Evolutionary conservation across 768 basidiomycete genomes (phyloP).

Genomic region (Termitomyces sp.): DNA sequence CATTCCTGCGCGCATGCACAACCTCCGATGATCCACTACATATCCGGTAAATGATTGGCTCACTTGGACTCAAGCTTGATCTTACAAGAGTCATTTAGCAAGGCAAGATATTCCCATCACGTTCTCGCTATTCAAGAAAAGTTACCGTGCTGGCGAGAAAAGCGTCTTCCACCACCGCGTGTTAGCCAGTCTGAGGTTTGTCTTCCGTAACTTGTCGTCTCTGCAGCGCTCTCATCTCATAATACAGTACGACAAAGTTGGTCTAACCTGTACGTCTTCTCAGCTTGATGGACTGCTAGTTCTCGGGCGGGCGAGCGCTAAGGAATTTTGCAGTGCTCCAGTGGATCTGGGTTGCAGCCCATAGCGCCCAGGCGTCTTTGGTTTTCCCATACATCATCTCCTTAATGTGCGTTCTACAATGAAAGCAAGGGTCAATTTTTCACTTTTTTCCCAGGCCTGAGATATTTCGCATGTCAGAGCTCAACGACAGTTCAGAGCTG

Average conservation of each 20-base stretch:
- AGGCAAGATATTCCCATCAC: slow-evolving; percentile 51
- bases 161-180: slow-evolving; percentile 81
- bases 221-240: slow-evolving; percentile 7
- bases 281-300: background rate
- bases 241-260: slow-evolving; percentile 79
- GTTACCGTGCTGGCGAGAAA: slow-evolving; percentile 66
- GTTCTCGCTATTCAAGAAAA: slow-evolving; percentile 54
- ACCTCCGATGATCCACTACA: slow-evolving; percentile 53
- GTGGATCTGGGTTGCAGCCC: slow-evolving; percentile 77
- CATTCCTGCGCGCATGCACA: slow-evolving; percentile 54
- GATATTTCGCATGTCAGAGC: slow-evolving; percentile 85
- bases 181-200: slow-evolving; percentile 76
- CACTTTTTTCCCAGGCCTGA: slow-evolving; percentile 60
- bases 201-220: slow-evolving; percentile 2
- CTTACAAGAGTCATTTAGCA: slow-evolving; percentile 31
- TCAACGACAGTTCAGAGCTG: slow-evolving; percentile 81
- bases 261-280: slow-evolving; percentile 63
- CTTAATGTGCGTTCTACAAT: slow-evolving; percentile 57
- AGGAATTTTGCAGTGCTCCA: slow-evolving; percentile 53
- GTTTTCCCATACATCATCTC: slow-evolving; percentile 76
- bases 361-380: slow-evolving; percentile 70
- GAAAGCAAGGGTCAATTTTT: background rate
- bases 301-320: slow-evolving; percentile 7
- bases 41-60: slow-evolving; percentile 41
- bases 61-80: background rate